phyloP scores from a whole-genome alignment of 2,329 filamentous ascomycete species.

The Epichloe bromicola region DNA sequence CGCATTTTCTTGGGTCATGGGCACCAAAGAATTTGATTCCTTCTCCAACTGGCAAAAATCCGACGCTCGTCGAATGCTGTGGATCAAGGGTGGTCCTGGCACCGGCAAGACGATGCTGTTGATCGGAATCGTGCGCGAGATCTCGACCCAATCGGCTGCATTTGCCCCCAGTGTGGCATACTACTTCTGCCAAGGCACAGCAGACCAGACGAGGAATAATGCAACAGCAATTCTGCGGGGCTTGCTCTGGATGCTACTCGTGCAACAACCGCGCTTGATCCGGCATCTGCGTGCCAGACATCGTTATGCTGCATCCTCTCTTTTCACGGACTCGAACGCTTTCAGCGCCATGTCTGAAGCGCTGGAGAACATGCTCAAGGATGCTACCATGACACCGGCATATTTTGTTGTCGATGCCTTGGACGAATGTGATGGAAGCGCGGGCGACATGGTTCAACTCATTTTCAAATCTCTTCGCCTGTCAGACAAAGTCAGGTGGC shows the following conservation, averaged over 20 bases:
- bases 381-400: slow-evolving; percentile 17
- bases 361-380: slow-evolving; percentile 26
- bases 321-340: slow-evolving; percentile 27
- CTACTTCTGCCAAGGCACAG: slow-evolving; percentile 29
- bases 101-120: slow-evolving; percentile 26
- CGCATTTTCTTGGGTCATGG: slow-evolving; percentile 8
- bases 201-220: slow-evolving; percentile 18
- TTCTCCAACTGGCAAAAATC: slow-evolving; percentile 18
- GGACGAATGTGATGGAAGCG: slow-evolving; percentile 28
- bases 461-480: slow-evolving; percentile 17
- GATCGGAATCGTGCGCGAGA: slow-evolving; percentile 16
- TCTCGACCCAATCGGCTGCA: slow-evolving; percentile 6
- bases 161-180: slow-evolving; percentile 11
- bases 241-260: slow-evolving; percentile 25
- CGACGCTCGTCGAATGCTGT: slow-evolving; percentile 15
- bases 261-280: slow-evolving; percentile 17
- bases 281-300: slow-evolving; percentile 24
- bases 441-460: slow-evolving; percentile 22
- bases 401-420: slow-evolving; percentile 35
- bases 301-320: slow-evolving; percentile 14
- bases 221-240: slow-evolving; percentile 24
- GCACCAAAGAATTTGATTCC: slow-evolving; percentile 4
- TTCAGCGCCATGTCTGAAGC: slow-evolving; percentile 21
- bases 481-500: slow-evolving; percentile 22
- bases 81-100: slow-evolving; percentile 23